A percentile compares a stretch with the other conserved stretches of the same genome.
Conservation (phyloP, 352 stramenopile species). For the Pythium pyrilobum region DNA sequence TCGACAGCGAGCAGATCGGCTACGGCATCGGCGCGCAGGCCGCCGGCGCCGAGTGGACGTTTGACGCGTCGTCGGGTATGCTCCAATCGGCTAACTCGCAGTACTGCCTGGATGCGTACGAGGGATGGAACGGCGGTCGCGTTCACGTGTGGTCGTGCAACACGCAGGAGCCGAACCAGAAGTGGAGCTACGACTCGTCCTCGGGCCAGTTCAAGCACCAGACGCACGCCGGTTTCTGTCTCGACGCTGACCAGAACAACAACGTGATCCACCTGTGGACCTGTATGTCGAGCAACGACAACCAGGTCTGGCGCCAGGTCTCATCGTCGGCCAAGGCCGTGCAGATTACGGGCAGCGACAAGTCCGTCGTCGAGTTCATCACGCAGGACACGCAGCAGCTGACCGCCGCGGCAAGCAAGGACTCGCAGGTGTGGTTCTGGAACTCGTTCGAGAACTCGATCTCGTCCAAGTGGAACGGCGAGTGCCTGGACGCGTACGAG, state of each 20-base stretch:
- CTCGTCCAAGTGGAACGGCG: constrained; percentile 12
- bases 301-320: constrained; percentile 21
- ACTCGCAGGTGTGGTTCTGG: constrained; percentile 19
- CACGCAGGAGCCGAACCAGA: constrained; percentile 44
- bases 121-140: constrained; percentile 40
- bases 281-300: constrained; percentile 55
- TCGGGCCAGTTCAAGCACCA: constrained; percentile 39
- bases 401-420: not conserved
- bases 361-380: constrained; percentile 11
- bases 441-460: constrained; percentile 15
- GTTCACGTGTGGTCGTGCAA: constrained; percentile 60
- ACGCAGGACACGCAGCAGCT: not conserved
- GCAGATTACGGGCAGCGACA: constrained; percentile 2
- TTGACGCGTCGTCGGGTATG: constrained; percentile 30
- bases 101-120: constrained; percentile 59
- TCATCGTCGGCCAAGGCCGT: constrained; percentile 9
- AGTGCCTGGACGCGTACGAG: constrained; percentile 24
- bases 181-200: constrained; percentile 43
- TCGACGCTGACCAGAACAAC: constrained; percentile 48
- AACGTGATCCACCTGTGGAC: constrained; percentile 38
- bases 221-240: constrained; percentile 52
- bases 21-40: constrained; percentile 20
- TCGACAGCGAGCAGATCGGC: constrained; percentile 15
- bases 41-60: constrained; percentile 39
- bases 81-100: constrained; percentile 37